Percentiles rank a stretch among this genome's conserved stretches.
phyloP scores from a whole-genome alignment of 1,139 yeast species.

The Tardiomyces digboiensis region DNA sequence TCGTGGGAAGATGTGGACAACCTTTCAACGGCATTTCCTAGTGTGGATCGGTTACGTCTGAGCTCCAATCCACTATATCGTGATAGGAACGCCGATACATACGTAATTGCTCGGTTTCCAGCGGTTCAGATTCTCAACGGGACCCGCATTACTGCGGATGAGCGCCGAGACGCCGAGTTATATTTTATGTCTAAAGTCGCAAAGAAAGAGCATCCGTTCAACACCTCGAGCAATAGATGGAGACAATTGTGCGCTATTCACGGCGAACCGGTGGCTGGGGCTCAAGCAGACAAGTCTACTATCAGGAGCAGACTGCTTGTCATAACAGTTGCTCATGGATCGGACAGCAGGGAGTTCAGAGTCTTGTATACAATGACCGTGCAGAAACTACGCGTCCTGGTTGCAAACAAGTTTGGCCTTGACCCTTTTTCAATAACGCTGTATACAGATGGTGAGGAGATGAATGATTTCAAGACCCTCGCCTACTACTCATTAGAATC shows the following conservation, averaged over 20 bases:
- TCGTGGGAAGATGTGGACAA: not conserved
- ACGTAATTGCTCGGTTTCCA: slow-evolving; percentile 40
- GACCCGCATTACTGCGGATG: slow-evolving; percentile 33
- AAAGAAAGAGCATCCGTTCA: slow-evolving; percentile 23
- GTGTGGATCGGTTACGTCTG: slow-evolving; percentile 37
- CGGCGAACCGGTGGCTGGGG: slow-evolving; percentile 16
- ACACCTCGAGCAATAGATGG: slow-evolving; percentile 20
- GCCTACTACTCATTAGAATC: not conserved
- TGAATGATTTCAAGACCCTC: not conserved
- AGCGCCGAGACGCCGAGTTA: slow-evolving; percentile 56
- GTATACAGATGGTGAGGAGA: not conserved
- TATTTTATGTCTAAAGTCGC: slow-evolving; percentile 49
- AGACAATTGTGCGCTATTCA: slow-evolving; percentile 19
- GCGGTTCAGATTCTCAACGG: slow-evolving; percentile 46
- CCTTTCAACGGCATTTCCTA: slow-evolving; percentile 22
- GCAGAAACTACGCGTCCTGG: slow-evolving; percentile 15
- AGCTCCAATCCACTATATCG: slow-evolving; percentile 43
- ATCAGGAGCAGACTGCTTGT: slow-evolving; percentile 12
- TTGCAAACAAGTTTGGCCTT: slow-evolving; percentile 9
- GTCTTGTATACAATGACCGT: slow-evolving; percentile 13
- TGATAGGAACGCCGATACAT: slow-evolving; percentile 24
- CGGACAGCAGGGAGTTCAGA: slow-evolving; percentile 7
- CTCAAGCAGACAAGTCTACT: slow-evolving; percentile 4
- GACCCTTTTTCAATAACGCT: not conserved
- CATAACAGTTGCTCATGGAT: slow-evolving; percentile 9